Evolutionary conservation across 2,329 filamentous ascomycete species (phyloP).

Genomic region (Aspergillus novofumigatus): DNA sequence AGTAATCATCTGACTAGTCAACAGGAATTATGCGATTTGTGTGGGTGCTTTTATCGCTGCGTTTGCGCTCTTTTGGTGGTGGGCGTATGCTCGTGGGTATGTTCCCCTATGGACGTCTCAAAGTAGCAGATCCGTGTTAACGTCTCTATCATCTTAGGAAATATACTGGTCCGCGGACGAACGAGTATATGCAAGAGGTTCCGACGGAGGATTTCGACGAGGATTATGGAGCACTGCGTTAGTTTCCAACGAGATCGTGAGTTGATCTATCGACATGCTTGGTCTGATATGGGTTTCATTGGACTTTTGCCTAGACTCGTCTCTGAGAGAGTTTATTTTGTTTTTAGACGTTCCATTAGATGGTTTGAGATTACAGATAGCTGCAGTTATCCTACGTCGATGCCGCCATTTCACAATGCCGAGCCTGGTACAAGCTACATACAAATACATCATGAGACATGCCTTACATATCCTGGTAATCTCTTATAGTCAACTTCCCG

Average conservation of each 20-base stretch:
- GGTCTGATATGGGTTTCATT: not conserved
- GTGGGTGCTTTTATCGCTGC: constrained; percentile 44
- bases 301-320: not conserved
- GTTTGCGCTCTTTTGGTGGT: constrained; percentile 52
- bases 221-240: constrained; percentile 15
- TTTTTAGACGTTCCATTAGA: not conserved
- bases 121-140: constrained; percentile 1
- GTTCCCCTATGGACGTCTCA: constrained; percentile 16
- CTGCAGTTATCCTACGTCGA: not conserved
- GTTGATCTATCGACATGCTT: not conserved
- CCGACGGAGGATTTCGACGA: constrained; percentile 27
- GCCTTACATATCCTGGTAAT: not conserved
- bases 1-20: not conserved
- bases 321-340: not conserved
- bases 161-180: constrained; percentile 58
- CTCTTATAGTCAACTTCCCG: constrained; percentile 53
- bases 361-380: not conserved
- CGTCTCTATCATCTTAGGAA: constrained; percentile 36
- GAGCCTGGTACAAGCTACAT: not conserved
- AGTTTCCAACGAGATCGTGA: not conserved
- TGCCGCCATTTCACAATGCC: not conserved
- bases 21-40: constrained; percentile 47
- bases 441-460: not conserved
- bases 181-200: constrained; percentile 42
- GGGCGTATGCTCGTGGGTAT: constrained; percentile 38